phyloP scores from a whole-genome alignment of 345 rosid genomes.

The Eucalyptus cladocalyx region DNA sequence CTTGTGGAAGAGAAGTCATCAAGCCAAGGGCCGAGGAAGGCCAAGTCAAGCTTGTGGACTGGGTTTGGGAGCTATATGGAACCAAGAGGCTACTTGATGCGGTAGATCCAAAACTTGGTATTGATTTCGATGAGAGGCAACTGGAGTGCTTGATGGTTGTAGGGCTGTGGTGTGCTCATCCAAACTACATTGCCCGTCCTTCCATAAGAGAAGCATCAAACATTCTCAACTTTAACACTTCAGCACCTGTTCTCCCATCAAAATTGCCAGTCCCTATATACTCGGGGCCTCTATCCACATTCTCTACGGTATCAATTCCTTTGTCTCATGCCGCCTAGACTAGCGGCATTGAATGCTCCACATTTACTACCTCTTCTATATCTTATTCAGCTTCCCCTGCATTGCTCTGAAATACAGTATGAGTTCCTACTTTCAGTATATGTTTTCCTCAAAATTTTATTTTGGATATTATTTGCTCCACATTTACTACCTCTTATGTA shows the following conservation, averaged over 20 bases:
- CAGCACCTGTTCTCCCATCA: not conserved
- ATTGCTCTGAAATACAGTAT: too few relatives aligned
- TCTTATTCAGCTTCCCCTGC: too few relatives aligned
- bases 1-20: not conserved
- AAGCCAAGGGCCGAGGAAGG: not conserved
- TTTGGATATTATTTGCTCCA: too few relatives aligned
- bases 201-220: not conserved
- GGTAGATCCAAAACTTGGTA: not conserved
- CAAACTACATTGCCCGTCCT: not conserved
- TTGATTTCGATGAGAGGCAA: not conserved
- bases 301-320: too few relatives aligned
- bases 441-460: too few relatives aligned
- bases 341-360: too few relatives aligned
- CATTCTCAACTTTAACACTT: not conserved
- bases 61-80: not conserved
- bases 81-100: not conserved
- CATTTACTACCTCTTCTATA: too few relatives aligned
- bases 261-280: not conserved
- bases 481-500: too few relatives aligned
- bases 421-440: too few relatives aligned
- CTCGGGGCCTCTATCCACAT: not conserved
- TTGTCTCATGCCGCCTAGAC: too few relatives aligned
- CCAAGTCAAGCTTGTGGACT: accelerated
- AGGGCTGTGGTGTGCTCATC: not conserved
- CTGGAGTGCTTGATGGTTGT: not conserved